A percentile compares a stretch with the other conserved stretches of the same genome.
Evolutionary conservation across 2,329 filamentous ascomycete genomes (phyloP).

Genomic region (Macrophomina phaseolina): DNA sequence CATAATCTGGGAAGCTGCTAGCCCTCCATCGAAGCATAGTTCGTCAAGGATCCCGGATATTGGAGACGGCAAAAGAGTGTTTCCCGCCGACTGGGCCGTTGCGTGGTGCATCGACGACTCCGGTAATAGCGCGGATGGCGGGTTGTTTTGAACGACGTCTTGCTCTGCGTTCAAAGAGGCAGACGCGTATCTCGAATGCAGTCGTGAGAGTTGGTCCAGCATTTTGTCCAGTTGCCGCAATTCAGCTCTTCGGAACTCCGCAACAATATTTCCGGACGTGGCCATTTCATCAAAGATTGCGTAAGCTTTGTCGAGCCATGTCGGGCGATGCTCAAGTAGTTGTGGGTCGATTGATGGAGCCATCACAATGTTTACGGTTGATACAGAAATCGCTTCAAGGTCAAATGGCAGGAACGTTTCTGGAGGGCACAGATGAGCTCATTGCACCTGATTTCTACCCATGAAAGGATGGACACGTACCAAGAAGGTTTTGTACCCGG

Average conservation of each 20-base stretch:
- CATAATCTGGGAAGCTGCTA: conserved; percentile 55
- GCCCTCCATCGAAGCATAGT: conserved; percentile 40
- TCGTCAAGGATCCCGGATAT: conserved; percentile 35
- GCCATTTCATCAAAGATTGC: conserved; percentile 56
- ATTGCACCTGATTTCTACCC: conserved; percentile 12
- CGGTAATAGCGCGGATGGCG: conserved; percentile 25
- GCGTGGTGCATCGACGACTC: conserved; percentile 10
- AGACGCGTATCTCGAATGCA: neutral
- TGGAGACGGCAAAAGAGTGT: conserved; percentile 30
- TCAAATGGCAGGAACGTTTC: conserved; percentile 58
- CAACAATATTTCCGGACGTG: conserved; percentile 54
- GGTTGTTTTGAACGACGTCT: conserved; percentile 26
- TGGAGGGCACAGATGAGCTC: conserved; percentile 29
- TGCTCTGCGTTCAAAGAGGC: neutral
- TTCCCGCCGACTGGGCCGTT: conserved; percentile 26
- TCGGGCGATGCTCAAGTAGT: conserved; percentile 42
- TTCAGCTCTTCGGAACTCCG: conserved; percentile 52
- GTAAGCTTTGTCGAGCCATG: conserved; percentile 52
- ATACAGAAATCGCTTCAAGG: conserved; percentile 53
- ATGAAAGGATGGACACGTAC: conserved; percentile 38
- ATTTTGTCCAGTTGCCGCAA: conserved; percentile 54
- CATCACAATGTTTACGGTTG: conserved; percentile 51
- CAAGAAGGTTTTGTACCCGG: conserved; percentile 54
- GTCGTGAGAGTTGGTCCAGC: conserved; percentile 34
- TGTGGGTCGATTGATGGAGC: conserved; percentile 40